These are phyloP conservation scores for Phytophthora capsici DNA, from an alignment of 352 stramenopile genomes.

Conservation along the genomic window DNA sequence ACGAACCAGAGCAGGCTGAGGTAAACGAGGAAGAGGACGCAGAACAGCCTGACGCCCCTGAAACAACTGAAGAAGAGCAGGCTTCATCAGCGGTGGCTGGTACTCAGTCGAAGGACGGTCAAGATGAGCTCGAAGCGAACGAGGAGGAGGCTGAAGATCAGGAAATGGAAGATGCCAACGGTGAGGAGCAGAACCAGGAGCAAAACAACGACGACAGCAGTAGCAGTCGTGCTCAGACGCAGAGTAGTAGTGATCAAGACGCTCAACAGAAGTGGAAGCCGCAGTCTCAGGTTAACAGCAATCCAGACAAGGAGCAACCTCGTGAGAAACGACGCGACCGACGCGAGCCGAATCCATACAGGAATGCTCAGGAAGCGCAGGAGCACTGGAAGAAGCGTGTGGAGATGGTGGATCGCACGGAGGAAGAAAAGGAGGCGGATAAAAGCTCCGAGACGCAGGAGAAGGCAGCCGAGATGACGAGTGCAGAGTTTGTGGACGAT, in stretches of 20 bases:
- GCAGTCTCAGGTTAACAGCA: slow-evolving; percentile 48
- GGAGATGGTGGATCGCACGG: slow-evolving; percentile 78
- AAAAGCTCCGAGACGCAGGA: slow-evolving; percentile 48
- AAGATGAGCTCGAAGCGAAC: slow-evolving; percentile 73
- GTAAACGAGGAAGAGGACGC: slow-evolving; percentile 70
- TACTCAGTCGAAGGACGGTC: slow-evolving; percentile 85
- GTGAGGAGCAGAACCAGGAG: slow-evolving; percentile 55
- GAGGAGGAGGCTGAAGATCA: slow-evolving; percentile 54
- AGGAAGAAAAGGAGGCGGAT: slow-evolving; percentile 46
- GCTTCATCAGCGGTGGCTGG: slow-evolving; percentile 69
- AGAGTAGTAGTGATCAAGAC: slow-evolving; percentile 65
- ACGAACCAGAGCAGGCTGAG: slow-evolving; percentile 72
- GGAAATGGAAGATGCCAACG: slow-evolving; percentile 51
- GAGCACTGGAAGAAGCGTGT: slow-evolving; percentile 98
- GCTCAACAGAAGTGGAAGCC: slow-evolving; percentile 63
- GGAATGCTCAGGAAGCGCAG: slow-evolving; percentile 94
- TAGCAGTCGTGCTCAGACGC: slow-evolving; percentile 57
- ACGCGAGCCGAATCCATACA: slow-evolving; percentile 95
- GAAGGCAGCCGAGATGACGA: slow-evolving; percentile 48
- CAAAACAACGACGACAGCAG: slow-evolving; percentile 68
- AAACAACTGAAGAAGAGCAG: slow-evolving; percentile 52
- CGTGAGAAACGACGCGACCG: slow-evolving; percentile 83
- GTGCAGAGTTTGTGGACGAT: slow-evolving; percentile 73
- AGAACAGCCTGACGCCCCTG: slow-evolving; percentile 58
- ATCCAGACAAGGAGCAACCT: slow-evolving; percentile 49